Conservation (phyloP, 2,329 filamentous ascomycete genomes). For the Xylariales sp. region DNA sequence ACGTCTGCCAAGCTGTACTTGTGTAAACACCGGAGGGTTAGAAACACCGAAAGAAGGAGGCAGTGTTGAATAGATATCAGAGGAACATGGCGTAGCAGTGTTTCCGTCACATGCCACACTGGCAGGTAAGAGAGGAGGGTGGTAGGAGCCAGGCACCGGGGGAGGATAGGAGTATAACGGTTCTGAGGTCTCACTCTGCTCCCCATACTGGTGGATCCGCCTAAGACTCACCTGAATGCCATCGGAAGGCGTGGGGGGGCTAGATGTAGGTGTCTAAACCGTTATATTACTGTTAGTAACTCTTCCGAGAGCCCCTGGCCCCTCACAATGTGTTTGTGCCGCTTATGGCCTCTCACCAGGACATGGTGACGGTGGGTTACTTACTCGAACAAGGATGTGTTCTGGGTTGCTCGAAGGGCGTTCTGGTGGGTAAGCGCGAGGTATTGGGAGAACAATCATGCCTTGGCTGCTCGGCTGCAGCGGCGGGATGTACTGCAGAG, state of each 20-base stretch:
- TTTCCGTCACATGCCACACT: no score
- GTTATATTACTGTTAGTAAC: slow-evolving; percentile 7
- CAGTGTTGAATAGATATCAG: neutral
- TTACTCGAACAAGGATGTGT: slow-evolving; percentile 33
- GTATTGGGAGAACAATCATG: slow-evolving; percentile 43
- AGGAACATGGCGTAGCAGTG: neutral
- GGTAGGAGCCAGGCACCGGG: no score
- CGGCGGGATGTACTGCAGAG: slow-evolving; percentile 38
- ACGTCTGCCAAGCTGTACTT: no score
- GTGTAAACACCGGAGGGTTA: neutral
- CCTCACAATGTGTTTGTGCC: no score
- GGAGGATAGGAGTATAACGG: no score
- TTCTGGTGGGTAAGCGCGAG: slow-evolving; percentile 30
- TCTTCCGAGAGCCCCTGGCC: no score
- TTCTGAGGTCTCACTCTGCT: no score
- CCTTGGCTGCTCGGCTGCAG: slow-evolving; percentile 31
- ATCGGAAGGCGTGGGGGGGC: slow-evolving; percentile 19
- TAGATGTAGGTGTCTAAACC: slow-evolving; percentile 16
- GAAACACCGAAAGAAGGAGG: slow-evolving; percentile 2
- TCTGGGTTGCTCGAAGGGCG: slow-evolving; percentile 33
- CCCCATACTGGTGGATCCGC: no score
- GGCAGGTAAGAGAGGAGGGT: no score
- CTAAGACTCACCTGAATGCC: slow-evolving; percentile 26
- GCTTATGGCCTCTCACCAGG: no score
- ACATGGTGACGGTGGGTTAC: slow-evolving; percentile 11